Evolutionary conservation across 768 basidiomycete genomes (phyloP), one percentile per base, ranked within the genome.

Genomic region (Phlebiopsis gigantea): DNA sequence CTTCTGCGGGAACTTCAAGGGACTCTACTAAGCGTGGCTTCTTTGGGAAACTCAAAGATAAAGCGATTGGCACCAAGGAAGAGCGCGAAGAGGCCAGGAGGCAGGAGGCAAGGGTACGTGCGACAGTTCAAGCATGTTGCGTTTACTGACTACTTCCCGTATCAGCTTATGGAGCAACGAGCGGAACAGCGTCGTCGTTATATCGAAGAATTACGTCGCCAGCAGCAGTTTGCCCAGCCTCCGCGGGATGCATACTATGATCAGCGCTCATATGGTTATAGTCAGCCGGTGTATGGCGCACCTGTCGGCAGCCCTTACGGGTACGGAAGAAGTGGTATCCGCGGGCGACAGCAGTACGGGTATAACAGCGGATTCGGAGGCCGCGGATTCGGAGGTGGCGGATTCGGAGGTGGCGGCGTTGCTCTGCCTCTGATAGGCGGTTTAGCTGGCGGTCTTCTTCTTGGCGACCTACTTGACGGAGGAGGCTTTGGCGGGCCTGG

Each of bases 21-120:
- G 39, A 17, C 28, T 56, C 45, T 15, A 50, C 59, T 8, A 65
- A 72, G 47, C 79, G 79, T 25, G 80, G 85, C 0, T 72, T 87
- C 59, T 74, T 88, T 60, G 79, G 75, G 1, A 83, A 76, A 62
- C 57, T 88, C 61, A 87, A 84, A 64, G 84, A 87, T 62, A 84
- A 81, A 63, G 73, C 81, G 0, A 78, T 82, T 12, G 81, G 82
- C 1, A 85, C 83, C 2, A 83, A 81, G 66, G 84, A 85, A 62
- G 84, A 86, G 67, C 73, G 84, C 5, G 79, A 83, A 64, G 73
- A 74, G 44, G 69, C 72, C 25, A 73, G 61, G 62, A 68, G 63
- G 17, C 64, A 71, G 46, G 63, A 64, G 54, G 68, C 43, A 45
- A 30, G 61, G 47, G 62, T 66, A 50, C 34, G 62, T 53, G 29